phyloP scores from a whole-genome alignment of 345 rosid species.

The Turritis glabra region DNA sequence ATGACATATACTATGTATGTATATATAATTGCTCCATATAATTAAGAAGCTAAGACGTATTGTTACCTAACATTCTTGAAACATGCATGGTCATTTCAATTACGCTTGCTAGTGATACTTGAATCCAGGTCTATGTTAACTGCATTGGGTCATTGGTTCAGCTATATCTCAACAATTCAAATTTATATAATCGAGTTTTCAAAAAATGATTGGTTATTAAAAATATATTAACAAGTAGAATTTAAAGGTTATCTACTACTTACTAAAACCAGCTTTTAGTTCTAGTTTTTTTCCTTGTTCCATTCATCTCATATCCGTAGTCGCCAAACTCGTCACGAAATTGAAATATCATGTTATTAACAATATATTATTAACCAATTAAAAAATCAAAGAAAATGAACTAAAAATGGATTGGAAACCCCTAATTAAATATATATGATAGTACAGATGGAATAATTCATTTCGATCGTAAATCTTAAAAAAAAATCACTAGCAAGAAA shows the following conservation, averaged over 20 bases:
- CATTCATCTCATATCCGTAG: not conserved
- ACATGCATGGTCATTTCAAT: not conserved
- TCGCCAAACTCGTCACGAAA: not conserved
- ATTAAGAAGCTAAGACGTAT: not conserved
- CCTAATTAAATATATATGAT: not conserved
- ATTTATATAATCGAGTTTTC: too few species aligned
- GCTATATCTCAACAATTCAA: not conserved
- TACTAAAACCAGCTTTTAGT: not conserved
- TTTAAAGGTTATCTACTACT: not conserved
- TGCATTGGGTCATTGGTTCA: not conserved
- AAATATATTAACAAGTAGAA: not conserved
- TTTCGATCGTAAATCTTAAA: not conserved
- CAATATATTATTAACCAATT: not conserved
- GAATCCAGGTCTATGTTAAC: not conserved
- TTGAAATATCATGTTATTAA: not conserved
- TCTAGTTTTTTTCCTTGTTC: not conserved
- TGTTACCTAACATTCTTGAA: constrained; percentile 3
- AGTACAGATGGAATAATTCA: too few species aligned
- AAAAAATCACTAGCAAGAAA: not conserved
- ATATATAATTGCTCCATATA: not conserved
- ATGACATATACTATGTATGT: not conserved
- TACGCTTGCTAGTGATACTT: not conserved
- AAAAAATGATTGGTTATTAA: not conserved
- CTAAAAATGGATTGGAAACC: not conserved
- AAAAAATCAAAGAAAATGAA: not conserved